Evolutionary conservation across 805 yeast species (phyloP), one percentile per base, ranked within the genome.

Genomic region (Kluyveromyces aestuarii): DNA sequence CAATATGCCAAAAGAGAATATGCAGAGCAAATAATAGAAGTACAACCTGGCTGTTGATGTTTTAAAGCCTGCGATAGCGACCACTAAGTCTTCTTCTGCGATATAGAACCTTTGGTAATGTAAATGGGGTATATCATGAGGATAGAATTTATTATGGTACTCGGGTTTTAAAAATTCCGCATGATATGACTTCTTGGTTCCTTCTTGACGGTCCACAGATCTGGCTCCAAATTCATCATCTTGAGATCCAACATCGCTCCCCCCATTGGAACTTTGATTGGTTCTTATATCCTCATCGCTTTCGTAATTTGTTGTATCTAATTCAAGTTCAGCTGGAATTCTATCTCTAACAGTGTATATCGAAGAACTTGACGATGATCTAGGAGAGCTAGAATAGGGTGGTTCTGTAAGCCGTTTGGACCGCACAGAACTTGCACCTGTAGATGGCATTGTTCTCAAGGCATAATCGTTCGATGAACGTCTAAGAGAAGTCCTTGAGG

Each of bases 81-180:
- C 78, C 11, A 91, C 91, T 59, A 93, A 71, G 70, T 93, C 99
- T 63, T 93, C 99, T 64, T 93, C 98, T 0, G 96, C 90, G 52
- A 93, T 77, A 64, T 91, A 93, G 64, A 86, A 88, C 49, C 96
- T 74, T 67, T 93, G 99, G 55, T 73, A 75, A 48, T 70, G 70
- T 45, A 74, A 65, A 11, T 55, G 65, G 0, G 85, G 74, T 5
- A 69, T 67, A 48, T 63, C 62, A 8, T 63, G 50, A 3, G 74
- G 70, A 55, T 68, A 78, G 49, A 71, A 69, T 48, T 68, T 69
- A 41, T 76, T 77, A 52, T 75, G 79, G 39, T 63, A 57, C 2
- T 59, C 60, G 1, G 72, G 67, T 37, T 63, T 55, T 43, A 65
- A 46, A 38, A 47, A 63, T 39, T 62, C 63, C 7, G 61, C 57